A percentile compares a stretch with the other conserved stretches of the same genome.
Evolutionary conservation across 139 green algal genomes (phyloP).

Genomic region (Dunaliella primolecta): DNA sequence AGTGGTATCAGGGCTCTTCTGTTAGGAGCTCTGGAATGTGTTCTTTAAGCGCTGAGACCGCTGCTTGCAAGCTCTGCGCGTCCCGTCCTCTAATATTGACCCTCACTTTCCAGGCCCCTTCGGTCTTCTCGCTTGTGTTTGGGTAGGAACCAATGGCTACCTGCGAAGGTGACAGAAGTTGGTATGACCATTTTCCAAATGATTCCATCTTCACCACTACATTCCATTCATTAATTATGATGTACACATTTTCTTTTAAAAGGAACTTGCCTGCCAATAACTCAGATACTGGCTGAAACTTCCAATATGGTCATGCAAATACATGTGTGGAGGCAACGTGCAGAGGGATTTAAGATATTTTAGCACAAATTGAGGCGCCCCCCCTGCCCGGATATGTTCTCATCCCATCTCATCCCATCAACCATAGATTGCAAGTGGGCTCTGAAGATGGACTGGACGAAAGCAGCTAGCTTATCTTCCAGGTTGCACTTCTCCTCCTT

Average conservation of each 20-base stretch:
- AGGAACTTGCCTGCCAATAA: background rate
- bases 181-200: background rate
- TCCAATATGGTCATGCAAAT: background rate
- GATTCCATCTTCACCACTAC: background rate
- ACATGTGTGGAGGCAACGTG: background rate
- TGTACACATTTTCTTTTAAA: background rate
- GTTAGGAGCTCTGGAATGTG: background rate
- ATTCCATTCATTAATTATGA: background rate
- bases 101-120: slow-evolving; percentile 16
- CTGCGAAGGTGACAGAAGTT: background rate
- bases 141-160: slow-evolving; percentile 29
- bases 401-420: too few species aligned
- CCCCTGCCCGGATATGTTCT: too few species aligned
- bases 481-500: too few species aligned
- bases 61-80: background rate
- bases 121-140: slow-evolving; percentile 19
- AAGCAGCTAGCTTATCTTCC: too few species aligned
- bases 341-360: too few species aligned
- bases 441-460: too few species aligned
- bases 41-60: background rate
- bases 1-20: too few species aligned
- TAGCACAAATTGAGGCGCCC: too few species aligned
- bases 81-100: background rate
- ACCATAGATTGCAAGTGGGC: too few species aligned
- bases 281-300: background rate